Conservation (phyloP, 2,329 filamentous ascomycete genomes). For the Periconia digitata region DNA sequence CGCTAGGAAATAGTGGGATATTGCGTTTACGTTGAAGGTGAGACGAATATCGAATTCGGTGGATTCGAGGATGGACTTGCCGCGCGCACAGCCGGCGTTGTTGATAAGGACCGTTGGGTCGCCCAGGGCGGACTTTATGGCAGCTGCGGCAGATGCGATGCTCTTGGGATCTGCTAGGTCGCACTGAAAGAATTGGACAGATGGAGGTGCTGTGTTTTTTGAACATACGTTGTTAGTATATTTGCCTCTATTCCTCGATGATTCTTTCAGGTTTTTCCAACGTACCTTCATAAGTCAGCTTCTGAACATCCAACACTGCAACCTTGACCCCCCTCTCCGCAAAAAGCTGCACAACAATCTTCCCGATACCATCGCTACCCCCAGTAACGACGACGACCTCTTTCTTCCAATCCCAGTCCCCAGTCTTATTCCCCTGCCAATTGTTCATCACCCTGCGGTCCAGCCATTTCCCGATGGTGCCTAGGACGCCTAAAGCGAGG, state of each 20-base stretch:
- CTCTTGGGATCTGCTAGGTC: constrained; percentile 64
- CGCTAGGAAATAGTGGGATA: constrained; percentile 67
- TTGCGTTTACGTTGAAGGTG: constrained; percentile 71
- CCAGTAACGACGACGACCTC: constrained; percentile 76
- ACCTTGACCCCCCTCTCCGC: constrained; percentile 67
- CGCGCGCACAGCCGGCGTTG: constrained; percentile 67
- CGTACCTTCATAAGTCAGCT: constrained; percentile 55
- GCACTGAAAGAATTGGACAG: constrained; percentile 69
- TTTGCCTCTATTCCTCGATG: neutral
- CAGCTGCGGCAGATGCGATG: constrained; percentile 55
- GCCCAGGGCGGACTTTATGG: constrained; percentile 60
- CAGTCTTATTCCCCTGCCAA: constrained; percentile 44
- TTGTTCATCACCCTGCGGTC: constrained; percentile 55
- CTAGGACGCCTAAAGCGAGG: constrained; percentile 55
- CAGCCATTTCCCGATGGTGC: constrained; percentile 54
- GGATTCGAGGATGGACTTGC: constrained; percentile 62
- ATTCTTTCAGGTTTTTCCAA: no score
- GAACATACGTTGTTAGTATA: constrained; percentile 1
- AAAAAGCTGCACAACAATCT: constrained; percentile 64
- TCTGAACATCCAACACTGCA: constrained; percentile 70
- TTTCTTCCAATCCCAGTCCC: constrained; percentile 64
- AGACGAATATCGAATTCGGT: constrained; percentile 62
- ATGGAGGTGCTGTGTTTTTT: constrained; percentile 44
- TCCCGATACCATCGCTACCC: constrained; percentile 73
- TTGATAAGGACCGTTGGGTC: constrained; percentile 71